A percentile compares a stretch with the other conserved stretches of the same genome.
Evolutionary conservation across 176 grass and related monocot genomes (phyloP).

Genomic region (Avena insularis): DNA sequence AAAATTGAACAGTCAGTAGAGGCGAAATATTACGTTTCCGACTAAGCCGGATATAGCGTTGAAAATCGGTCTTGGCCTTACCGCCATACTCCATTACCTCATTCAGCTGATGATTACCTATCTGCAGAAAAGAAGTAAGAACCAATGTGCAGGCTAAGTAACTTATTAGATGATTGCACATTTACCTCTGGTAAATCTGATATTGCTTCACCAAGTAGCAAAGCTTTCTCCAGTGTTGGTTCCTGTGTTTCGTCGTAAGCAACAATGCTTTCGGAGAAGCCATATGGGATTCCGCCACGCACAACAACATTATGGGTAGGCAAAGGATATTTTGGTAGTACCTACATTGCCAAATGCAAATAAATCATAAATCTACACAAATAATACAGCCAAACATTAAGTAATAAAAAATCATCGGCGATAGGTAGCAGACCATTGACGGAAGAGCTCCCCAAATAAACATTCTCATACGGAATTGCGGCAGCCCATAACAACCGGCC

Average conservation of each 20-base stretch:
- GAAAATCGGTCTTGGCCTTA: conserved; percentile 58
- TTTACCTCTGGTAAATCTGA: conserved; percentile 72
- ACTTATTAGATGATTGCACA: background rate
- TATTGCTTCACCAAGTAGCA: conserved; percentile 76
- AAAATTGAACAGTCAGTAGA: no score
- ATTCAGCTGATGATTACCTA: conserved; percentile 59
- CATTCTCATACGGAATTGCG: conserved; percentile 76
- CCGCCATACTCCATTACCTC: conserved; percentile 63
- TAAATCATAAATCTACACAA: background rate
- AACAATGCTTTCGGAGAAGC: conserved; percentile 71
- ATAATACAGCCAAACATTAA: background rate
- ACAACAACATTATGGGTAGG: conserved; percentile 80
- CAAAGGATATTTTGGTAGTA: conserved; percentile 73
- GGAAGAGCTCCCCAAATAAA: conserved; percentile 83
- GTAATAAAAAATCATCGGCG: background rate
- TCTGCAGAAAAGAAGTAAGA: conserved; percentile 49
- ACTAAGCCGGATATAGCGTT: conserved; percentile 65
- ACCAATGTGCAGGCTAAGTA: background rate
- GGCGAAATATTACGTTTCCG: conserved; percentile 50
- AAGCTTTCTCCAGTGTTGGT: conserved; percentile 49
- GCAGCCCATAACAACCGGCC: conserved; percentile 86
- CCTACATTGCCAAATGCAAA: conserved; percentile 42
- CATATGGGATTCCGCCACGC: conserved; percentile 61
- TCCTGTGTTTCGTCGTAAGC: conserved; percentile 76
- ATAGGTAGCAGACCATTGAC: conserved; percentile 59